Evolutionary conservation across 2,329 filamentous ascomycete species (phyloP).

Genomic region (Neofusicoccum ribis): DNA sequence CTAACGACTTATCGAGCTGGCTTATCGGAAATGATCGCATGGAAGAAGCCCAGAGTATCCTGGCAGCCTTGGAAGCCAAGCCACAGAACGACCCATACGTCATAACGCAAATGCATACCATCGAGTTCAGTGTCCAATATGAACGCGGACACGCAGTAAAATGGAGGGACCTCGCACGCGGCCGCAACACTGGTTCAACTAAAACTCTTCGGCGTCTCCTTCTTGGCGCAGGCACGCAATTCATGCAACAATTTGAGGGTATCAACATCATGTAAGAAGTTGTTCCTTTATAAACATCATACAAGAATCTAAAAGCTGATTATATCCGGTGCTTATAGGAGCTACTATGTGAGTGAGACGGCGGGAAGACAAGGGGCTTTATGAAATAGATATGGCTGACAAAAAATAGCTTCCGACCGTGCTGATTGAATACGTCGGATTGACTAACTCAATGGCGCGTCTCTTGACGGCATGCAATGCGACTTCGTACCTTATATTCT

Average conservation of each 20-base stretch:
- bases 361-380: no score
- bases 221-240: slow-evolving; percentile 56
- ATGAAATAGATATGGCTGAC: no score
- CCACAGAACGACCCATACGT: slow-evolving; percentile 48
- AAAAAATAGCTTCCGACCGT: slow-evolving; percentile 52
- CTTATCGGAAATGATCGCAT: slow-evolving; percentile 46
- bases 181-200: slow-evolving; percentile 47
- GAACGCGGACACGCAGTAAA: slow-evolving; percentile 52
- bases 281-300: no score
- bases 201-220: slow-evolving; percentile 53
- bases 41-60: slow-evolving; percentile 49
- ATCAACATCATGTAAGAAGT: no score
- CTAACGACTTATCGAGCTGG: slow-evolving; percentile 31
- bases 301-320: no score
- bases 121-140: slow-evolving; percentile 50
- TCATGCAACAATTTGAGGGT: slow-evolving; percentile 49
- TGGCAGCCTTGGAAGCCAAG: slow-evolving; percentile 51
- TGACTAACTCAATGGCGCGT: slow-evolving; percentile 52
- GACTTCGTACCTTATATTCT: slow-evolving; percentile 53
- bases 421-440: slow-evolving; percentile 58
- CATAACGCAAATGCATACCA: slow-evolving; percentile 46
- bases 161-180: slow-evolving; percentile 52
- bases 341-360: slow-evolving; percentile 41
- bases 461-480: slow-evolving; percentile 59
- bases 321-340: neutral